These are phyloP conservation scores for Paramecium sonneborni DNA, from an alignment of 73 alveolate genomes.

Conservation along the genomic window DNA sequence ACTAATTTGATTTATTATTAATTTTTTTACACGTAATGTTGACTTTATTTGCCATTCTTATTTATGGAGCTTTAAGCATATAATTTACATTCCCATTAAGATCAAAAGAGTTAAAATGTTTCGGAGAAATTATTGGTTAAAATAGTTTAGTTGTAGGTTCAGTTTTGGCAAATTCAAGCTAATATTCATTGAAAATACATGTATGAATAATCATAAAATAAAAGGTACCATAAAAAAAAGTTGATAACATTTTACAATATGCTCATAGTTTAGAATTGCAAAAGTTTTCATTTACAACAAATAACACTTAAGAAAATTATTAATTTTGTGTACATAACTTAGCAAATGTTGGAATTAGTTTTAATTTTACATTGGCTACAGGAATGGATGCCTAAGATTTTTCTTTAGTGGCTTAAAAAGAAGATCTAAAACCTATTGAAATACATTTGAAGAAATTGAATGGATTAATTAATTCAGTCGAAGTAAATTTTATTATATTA, in stretches of 20 bases:
- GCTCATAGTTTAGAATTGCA: constrained; percentile 2
- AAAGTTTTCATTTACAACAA: constrained; percentile 51
- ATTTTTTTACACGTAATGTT: background rate
- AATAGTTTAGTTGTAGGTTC: constrained; percentile 29
- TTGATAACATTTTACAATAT: background rate
- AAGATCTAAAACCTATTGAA: constrained; percentile 42
- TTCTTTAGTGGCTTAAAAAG: constrained; percentile 23
- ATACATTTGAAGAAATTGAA: constrained; percentile 26
- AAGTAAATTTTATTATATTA: background rate
- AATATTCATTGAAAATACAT: constrained; percentile 20
- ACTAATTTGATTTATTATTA: background rate
- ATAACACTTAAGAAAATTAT: constrained; percentile 1
- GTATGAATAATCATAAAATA: background rate
- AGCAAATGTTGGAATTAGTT: background rate
- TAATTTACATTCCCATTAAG: background rate
- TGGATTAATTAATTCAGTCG: background rate
- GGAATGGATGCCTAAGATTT: constrained; percentile 52
- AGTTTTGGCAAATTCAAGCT: background rate
- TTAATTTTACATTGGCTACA: background rate
- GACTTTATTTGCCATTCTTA: background rate
- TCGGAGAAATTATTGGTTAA: constrained; percentile 31
- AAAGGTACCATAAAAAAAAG: background rate
- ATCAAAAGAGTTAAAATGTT: background rate
- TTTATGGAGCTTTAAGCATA: background rate
- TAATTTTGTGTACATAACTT: constrained; percentile 46